These are phyloP conservation scores for Epichloe aotearoae DNA, from an alignment of 2,329 filamentous ascomycete species.

Conservation along the genomic window DNA sequence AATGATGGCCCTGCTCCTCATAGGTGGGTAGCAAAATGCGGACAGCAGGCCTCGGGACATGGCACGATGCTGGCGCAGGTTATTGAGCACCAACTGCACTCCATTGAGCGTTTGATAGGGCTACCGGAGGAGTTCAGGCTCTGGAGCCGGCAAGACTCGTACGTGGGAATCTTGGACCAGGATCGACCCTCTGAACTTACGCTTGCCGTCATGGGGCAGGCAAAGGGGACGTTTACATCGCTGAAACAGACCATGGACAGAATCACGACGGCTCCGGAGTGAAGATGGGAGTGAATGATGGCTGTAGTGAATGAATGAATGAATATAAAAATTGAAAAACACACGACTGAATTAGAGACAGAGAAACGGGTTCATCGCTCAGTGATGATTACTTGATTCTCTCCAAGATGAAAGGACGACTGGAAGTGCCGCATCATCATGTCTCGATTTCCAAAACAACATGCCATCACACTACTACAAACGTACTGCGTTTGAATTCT, in stretches of 20 bases:
- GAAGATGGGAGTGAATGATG: too few relatives aligned
- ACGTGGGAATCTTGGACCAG: not conserved
- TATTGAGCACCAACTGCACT: not conserved
- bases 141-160: not conserved
- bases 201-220: not conserved
- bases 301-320: too few relatives aligned
- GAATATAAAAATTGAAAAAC: too few relatives aligned
- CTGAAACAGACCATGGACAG: not conserved
- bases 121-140: not conserved
- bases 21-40: too few relatives aligned
- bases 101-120: not conserved
- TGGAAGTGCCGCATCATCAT: too few relatives aligned
- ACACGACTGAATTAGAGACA: too few relatives aligned
- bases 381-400: too few relatives aligned
- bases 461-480: too few relatives aligned
- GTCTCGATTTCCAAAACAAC: too few relatives aligned
- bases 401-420: too few relatives aligned
- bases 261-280: not conserved
- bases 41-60: not conserved
- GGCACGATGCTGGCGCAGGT: not conserved
- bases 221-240: not conserved
- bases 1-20: not conserved
- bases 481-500: too few relatives aligned
- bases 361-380: too few relatives aligned
- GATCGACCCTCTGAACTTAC: not conserved